Conservation (phyloP, 2,329 filamentous ascomycete genomes). For the Gaeumannomyces tritici region DNA sequence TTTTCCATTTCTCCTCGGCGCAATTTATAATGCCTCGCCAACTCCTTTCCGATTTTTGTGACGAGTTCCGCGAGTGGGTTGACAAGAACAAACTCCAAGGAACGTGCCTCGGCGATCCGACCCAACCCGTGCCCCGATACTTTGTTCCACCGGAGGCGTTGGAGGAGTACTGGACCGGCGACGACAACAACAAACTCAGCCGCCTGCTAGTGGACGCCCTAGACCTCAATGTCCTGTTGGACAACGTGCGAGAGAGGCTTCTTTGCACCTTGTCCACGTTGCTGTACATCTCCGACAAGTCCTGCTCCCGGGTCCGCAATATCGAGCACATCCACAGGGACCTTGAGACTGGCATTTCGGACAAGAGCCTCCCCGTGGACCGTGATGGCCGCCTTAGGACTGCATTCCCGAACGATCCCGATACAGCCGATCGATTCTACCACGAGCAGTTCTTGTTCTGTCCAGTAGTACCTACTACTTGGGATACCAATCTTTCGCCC, state of each 20-base stretch:
- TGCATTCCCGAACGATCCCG: too few relatives aligned
- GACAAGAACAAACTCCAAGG: neutral
- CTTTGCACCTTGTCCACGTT: neutral
- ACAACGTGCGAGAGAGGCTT: neutral
- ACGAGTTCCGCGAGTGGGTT: neutral
- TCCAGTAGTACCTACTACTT: too few relatives aligned
- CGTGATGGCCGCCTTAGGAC: too few relatives aligned
- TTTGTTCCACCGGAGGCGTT: neutral
- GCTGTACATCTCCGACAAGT: neutral
- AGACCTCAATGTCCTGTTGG: neutral
- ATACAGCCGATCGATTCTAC: too few relatives aligned
- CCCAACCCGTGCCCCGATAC: too few relatives aligned
- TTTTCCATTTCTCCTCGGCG: too few relatives aligned
- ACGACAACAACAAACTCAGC: neutral
- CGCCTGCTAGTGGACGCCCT: neutral
- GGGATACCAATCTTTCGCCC: too few relatives aligned
- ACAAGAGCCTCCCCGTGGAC: neutral
- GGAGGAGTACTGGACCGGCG: neutral
- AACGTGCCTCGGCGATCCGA: neutral
- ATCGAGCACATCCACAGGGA: neutral
- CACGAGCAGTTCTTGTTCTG: too few relatives aligned
- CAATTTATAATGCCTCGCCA: too few relatives aligned
- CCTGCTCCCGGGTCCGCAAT: neutral
- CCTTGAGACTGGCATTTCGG: neutral
- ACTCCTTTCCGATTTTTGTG: neutral